Percentiles rank a stretch among this genome's conserved stretches.
phyloP scores from a whole-genome alignment of 73 alveolate species.

The Blepharisma japonicum region DNA sequence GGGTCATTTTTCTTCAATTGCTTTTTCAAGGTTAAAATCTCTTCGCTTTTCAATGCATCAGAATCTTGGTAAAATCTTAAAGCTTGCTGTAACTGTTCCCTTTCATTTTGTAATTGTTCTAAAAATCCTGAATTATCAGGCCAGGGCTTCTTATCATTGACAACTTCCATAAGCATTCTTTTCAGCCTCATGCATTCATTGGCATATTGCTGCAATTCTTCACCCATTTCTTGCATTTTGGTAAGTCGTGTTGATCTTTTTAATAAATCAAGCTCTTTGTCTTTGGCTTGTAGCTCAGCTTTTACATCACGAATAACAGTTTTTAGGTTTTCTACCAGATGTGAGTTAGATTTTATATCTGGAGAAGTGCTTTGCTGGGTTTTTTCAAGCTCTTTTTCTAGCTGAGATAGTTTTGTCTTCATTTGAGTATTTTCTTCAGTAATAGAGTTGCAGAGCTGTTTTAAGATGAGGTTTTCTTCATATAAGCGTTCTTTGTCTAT shows the following conservation, averaged over 20 bases:
- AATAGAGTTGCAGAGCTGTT: neutral
- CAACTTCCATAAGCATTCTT: slow-evolving; percentile 38
- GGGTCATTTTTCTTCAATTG: too few relatives aligned
- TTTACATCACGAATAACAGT: neutral
- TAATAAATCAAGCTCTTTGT: neutral
- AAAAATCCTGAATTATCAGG: too few relatives aligned
- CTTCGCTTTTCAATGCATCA: too few relatives aligned
- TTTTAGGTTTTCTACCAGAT: neutral
- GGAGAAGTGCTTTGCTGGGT: neutral
- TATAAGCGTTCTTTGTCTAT: slow-evolving; percentile 19
- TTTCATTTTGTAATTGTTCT: too few relatives aligned
- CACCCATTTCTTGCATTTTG: slow-evolving; percentile 47
- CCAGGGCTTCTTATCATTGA: too few relatives aligned
- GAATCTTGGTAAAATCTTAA: too few relatives aligned
- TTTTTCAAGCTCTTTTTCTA: slow-evolving; percentile 23
- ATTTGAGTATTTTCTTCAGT: neutral
- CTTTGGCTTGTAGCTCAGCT: neutral
- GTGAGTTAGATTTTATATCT: neutral
- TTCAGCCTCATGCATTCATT: slow-evolving; percentile 68
- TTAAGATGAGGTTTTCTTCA: slow-evolving; percentile 21
- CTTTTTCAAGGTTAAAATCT: too few relatives aligned
- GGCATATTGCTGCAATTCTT: slow-evolving; percentile 45
- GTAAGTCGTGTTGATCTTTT: slow-evolving; percentile 54
- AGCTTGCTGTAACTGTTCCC: too few relatives aligned
- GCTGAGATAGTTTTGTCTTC: slow-evolving; percentile 9